Evolutionary conservation across 2,329 filamentous ascomycete species (phyloP), one percentile per base, ranked within the genome.

Genomic region (Fusarium sulawesiense): DNA sequence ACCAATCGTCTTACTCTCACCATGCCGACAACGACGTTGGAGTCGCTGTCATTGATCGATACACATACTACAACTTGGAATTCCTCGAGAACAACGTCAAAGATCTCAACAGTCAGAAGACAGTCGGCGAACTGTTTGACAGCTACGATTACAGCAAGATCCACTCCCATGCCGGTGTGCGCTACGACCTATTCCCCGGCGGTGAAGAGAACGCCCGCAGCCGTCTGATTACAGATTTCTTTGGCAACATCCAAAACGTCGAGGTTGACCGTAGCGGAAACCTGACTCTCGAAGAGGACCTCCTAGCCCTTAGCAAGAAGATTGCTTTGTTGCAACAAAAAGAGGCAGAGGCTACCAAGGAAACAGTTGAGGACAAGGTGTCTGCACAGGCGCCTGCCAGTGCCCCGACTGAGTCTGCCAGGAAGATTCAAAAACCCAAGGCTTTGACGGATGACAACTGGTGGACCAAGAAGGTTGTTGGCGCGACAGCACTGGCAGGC

Each of bases 11-110:
- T 1, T 99, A 99, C 82, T 97, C 93, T 3, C 96, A 99, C 82
- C 96, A 99, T 79, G 96, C 96, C 59, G 96, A 99, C 81, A 97
- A 95, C 80, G 96, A 99, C 77, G 94, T 99, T 34, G 96, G 96
- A 37, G 96, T 99, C 25, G 96, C 96, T 32, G 96, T 99, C 70
- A 99, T 99, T 78, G 96, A 99, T 80, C 91, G 96, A 66, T 99
- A 97, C 85, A 99, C 96, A 9, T 99, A 98, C 82, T 98, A 98
- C 83, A 97, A 97, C 76, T 89, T 99, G 56, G 96, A 99, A 76
- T 99, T 98, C 79, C 88, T 99, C 32, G 96, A 99, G 80, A 92
- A 89, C 4, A 91, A 97, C 76, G 93, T 98, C 63, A 91, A 91
- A 64, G 94, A 95, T 70, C 89, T 94, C 44, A 92, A 89, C 76